Percentiles rank a stretch among this genome's conserved stretches.
Evolutionary conservation across 768 basidiomycete genomes (phyloP).

Genomic region (Russula virescens): DNA sequence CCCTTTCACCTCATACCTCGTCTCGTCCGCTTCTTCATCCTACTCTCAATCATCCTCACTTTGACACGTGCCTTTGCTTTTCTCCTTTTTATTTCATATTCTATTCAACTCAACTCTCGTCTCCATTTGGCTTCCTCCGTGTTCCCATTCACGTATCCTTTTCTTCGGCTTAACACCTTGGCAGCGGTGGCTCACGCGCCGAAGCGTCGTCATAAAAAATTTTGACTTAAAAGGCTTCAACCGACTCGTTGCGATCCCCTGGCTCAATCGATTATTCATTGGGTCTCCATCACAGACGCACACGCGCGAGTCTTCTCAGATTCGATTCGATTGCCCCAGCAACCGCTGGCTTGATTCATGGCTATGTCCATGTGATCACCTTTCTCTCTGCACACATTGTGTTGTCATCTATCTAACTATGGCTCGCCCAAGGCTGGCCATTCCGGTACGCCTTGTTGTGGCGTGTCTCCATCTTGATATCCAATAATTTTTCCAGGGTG

Average conservation of each 20-base stretch:
- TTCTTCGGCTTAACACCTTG: not conserved
- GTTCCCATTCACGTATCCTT: not conserved
- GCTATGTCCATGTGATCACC: not conserved
- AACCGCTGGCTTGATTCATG: not conserved
- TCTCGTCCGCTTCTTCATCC: not conserved
- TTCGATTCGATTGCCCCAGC: not conserved
- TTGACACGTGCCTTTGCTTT: not conserved
- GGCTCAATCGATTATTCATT: not conserved
- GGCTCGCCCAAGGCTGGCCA: not conserved
- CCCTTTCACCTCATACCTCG: not conserved
- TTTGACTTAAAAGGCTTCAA: not conserved
- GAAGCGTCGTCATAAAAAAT: not conserved
- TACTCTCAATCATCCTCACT: not conserved
- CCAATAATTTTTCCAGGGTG: not conserved
- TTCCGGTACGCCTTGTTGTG: not conserved
- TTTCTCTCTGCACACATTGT: not conserved
- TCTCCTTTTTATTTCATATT: slow-evolving; percentile 16
- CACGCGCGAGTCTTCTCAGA: not conserved
- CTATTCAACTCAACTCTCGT: slow-evolving; percentile 8
- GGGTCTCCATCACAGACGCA: not conserved
- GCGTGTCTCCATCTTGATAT: not conserved
- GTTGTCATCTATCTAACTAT: not conserved
- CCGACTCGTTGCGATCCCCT: not conserved
- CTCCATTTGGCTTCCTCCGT: not conserved
- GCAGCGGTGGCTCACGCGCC: not conserved